These are phyloP conservation scores for Xylaria sp. DNA, from an alignment of 2,329 filamentous ascomycete species.

Conservation along the genomic window DNA sequence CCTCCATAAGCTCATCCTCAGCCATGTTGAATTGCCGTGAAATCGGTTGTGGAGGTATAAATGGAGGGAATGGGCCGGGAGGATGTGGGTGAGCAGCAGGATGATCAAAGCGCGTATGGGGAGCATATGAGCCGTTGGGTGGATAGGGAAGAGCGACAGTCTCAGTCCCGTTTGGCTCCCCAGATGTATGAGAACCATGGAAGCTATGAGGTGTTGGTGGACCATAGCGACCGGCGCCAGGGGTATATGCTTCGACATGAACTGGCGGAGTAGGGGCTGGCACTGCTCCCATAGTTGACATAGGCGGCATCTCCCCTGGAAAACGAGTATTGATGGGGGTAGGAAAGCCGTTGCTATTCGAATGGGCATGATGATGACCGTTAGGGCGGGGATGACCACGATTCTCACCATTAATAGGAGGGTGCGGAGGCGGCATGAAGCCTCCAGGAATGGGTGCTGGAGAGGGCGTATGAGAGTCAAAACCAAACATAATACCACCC, in stretches of 20 bases:
- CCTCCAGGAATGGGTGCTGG: slow-evolving; percentile 57
- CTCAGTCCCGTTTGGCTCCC: slow-evolving; percentile 48
- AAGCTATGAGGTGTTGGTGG: slow-evolving; percentile 66
- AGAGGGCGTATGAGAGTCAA: slow-evolving; percentile 63
- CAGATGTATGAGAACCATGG: slow-evolving; percentile 65
- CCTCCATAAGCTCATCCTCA: slow-evolving; percentile 37
- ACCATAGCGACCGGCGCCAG: slow-evolving; percentile 49
- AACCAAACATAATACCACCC: slow-evolving; percentile 60
- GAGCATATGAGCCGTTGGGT: slow-evolving; percentile 44
- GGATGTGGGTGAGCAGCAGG: slow-evolving; percentile 29
- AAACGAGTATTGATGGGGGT: slow-evolving; percentile 37
- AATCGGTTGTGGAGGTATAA: slow-evolving; percentile 34
- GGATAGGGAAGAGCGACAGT: slow-evolving; percentile 48
- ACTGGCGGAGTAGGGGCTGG: slow-evolving; percentile 36
- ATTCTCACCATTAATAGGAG: slow-evolving; percentile 36
- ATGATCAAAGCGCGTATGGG: slow-evolving; percentile 30
- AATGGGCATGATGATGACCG: slow-evolving; percentile 37
- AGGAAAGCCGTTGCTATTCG: slow-evolving; percentile 38
- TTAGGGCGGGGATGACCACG: slow-evolving; percentile 34
- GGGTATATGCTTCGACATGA: slow-evolving; percentile 43
- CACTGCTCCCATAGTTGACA: slow-evolving; percentile 33
- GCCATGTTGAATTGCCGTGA: slow-evolving; percentile 29
- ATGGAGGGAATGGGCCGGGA: slow-evolving; percentile 37
- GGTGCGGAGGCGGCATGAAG: slow-evolving; percentile 53
- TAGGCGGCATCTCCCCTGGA: slow-evolving; percentile 35